Conservation (phyloP, 2,329 filamentous ascomycete species). For the Fusarium siculi region DNA sequence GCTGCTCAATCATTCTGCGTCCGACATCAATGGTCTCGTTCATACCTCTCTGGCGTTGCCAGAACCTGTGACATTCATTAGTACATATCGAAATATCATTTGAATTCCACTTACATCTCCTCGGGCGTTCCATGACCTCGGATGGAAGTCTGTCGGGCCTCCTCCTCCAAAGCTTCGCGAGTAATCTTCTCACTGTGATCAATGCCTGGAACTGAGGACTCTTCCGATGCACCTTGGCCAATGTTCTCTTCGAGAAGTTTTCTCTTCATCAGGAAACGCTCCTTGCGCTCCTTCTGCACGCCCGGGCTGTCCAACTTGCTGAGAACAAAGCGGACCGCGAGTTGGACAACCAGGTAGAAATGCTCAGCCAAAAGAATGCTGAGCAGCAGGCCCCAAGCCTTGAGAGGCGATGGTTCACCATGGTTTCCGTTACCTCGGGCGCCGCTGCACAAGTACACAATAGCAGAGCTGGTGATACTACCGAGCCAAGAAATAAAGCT, state of each 20-base stretch:
- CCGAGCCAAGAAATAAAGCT: conserved; percentile 95
- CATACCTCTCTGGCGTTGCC: conserved; percentile 69
- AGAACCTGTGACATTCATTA: conserved; percentile 60
- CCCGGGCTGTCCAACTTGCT: conserved; percentile 86
- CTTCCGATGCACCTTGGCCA: conserved; percentile 64
- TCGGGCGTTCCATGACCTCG: conserved; percentile 62
- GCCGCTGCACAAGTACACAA: conserved; percentile 89
- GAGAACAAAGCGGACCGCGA: conserved; percentile 77
- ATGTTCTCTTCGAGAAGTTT: conserved; percentile 80
- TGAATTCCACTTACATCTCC: conserved; percentile 55
- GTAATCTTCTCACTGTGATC: conserved; percentile 71
- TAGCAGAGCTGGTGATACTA: conserved; percentile 84
- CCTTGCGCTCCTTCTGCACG: conserved; percentile 83
- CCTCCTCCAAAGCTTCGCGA: conserved; percentile 71
- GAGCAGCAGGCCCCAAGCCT: conserved; percentile 82
- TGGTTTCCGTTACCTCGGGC: conserved; percentile 69
- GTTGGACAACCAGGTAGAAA: conserved; percentile 82
- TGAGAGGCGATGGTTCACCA: conserved; percentile 76
- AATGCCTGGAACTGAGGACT: conserved; percentile 58
- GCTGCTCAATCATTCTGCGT: conserved; percentile 63
- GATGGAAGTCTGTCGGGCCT: conserved; percentile 63
- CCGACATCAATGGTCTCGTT: conserved; percentile 68
- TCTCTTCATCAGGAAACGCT: conserved; percentile 84
- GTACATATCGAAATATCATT: background rate
- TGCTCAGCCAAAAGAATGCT: conserved; percentile 90